These are phyloP conservation scores for Alloteropsis semialata DNA, from an alignment of 176 grass and related monocot species.

Conservation along the genomic window DNA sequence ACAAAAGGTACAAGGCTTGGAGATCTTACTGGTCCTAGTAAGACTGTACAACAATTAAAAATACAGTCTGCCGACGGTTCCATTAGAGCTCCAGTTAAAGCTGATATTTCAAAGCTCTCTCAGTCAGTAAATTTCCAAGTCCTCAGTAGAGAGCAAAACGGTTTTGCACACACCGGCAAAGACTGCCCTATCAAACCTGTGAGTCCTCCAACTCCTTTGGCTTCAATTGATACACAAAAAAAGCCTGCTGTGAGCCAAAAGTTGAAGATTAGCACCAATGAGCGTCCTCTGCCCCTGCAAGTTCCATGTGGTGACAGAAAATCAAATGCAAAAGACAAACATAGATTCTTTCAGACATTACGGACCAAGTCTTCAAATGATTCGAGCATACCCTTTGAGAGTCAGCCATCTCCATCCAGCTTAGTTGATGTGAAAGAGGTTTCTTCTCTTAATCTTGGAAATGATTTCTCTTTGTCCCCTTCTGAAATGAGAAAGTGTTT, in stretches of 20 bases:
- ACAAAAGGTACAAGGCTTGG: conserved; percentile 48
- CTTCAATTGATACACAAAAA: conserved; percentile 30
- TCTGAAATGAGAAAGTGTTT: conserved; percentile 31
- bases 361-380: conserved; percentile 50
- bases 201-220: conserved; percentile 31
- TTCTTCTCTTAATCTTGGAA: conserved; percentile 27
- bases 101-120: conserved; percentile 48
- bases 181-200: conserved; percentile 34
- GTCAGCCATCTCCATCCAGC: conserved; percentile 24
- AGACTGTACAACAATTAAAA: conserved; percentile 35
- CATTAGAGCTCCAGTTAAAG: conserved; percentile 47
- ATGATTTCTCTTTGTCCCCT: not conserved
- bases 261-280: conserved; percentile 24
- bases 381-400: conserved; percentile 39
- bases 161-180: conserved; percentile 30
- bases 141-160: conserved; percentile 58
- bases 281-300: conserved; percentile 32
- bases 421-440: conserved; percentile 29
- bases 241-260: conserved; percentile 42
- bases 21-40: conserved; percentile 39
- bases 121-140: conserved; percentile 58
- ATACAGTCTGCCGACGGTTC: conserved; percentile 24
- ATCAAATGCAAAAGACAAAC: conserved; percentile 44
- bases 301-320: conserved; percentile 46
- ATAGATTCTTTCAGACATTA: conserved; percentile 47